Evolutionary conservation across 768 basidiomycete species (phyloP).

Genomic region (Calocera viscosa): DNA sequence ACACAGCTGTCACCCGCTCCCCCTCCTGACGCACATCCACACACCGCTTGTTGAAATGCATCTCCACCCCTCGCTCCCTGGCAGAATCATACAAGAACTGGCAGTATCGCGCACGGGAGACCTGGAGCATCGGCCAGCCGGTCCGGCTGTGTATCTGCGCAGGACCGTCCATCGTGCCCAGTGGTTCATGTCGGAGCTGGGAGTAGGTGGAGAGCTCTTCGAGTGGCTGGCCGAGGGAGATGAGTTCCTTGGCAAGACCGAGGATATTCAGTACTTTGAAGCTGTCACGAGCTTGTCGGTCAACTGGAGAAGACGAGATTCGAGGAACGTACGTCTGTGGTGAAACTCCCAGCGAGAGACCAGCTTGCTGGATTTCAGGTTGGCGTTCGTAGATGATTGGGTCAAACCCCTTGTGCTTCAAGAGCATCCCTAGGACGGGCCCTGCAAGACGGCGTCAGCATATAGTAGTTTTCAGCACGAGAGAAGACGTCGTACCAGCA

Average conservation of each 20-base stretch:
- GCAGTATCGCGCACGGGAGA: not conserved
- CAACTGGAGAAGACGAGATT: not conserved
- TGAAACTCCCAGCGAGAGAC: not conserved
- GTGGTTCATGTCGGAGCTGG: not conserved
- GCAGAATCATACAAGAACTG: constrained; percentile 25
- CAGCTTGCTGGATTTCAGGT: not conserved
- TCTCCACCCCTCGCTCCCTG: constrained; percentile 25
- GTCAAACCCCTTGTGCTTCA: constrained; percentile 30
- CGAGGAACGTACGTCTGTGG: not conserved
- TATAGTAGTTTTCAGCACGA: too few relatives aligned
- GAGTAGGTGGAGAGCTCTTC: not conserved
- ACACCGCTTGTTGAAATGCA: constrained; percentile 30
- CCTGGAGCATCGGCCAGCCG: not conserved
- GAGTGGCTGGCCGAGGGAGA: not conserved
- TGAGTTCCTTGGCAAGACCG: not conserved
- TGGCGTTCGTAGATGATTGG: constrained; percentile 29
- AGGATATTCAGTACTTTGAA: not conserved
- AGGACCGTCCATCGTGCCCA: not conserved
- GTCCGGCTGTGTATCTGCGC: not conserved
- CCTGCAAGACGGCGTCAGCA: too few relatives aligned
- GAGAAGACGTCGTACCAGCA: constrained; percentile 21
- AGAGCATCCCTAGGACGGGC: constrained; percentile 31
- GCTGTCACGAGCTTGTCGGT: not conserved
- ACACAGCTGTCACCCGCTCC: too few relatives aligned
- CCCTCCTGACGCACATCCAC: too few relatives aligned